A percentile compares a stretch with the other conserved stretches of the same genome.
Conservation (phyloP, 768 basidiomycete species). For the Aureoboletus auriporus region DNA sequence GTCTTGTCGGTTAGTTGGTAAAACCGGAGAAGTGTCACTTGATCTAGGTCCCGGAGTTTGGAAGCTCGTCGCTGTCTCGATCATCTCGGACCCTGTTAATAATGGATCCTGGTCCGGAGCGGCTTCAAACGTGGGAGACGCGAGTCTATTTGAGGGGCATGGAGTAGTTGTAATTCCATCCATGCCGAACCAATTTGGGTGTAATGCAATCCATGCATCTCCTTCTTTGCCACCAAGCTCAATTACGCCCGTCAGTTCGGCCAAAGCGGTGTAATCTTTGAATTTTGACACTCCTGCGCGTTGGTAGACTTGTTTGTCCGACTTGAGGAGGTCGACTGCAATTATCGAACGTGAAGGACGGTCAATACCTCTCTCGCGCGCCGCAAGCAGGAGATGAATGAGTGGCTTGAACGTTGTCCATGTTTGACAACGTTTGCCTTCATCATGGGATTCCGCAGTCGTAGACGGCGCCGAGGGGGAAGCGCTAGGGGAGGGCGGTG, state of each 20-base stretch:
- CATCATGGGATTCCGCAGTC: constrained; percentile 1
- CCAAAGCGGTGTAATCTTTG: constrained; percentile 24
- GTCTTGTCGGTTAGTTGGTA: not conserved
- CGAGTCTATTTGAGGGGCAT: not conserved
- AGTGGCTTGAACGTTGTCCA: constrained; percentile 30
- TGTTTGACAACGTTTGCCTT: constrained; percentile 6
- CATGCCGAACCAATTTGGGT: constrained; percentile 19
- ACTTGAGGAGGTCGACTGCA: constrained; percentile 29
- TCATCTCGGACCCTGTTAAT: constrained; percentile 6
- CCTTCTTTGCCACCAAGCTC: constrained; percentile 15
- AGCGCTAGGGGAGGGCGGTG: constrained; percentile 3
- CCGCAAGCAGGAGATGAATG: constrained; percentile 19
- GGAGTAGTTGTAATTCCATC: not conserved
- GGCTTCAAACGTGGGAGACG: constrained; percentile 12
- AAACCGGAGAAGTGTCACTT: not conserved
- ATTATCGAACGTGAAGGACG: constrained; percentile 39
- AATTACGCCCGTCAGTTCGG: constrained; percentile 24
- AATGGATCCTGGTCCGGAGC: constrained; percentile 2
- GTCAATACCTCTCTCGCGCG: constrained; percentile 25
- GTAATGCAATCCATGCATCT: constrained; percentile 27
- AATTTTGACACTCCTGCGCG: constrained; percentile 26
- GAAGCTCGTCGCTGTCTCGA: constrained; percentile 1
- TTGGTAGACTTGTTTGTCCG: constrained; percentile 24
- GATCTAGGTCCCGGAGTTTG: not conserved
- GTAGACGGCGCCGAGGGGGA: constrained; percentile 5